These are phyloP conservation scores for Annulohypoxylon bovei DNA, from an alignment of 495 filamentous ascomycete genomes.

Conservation along the genomic window DNA sequence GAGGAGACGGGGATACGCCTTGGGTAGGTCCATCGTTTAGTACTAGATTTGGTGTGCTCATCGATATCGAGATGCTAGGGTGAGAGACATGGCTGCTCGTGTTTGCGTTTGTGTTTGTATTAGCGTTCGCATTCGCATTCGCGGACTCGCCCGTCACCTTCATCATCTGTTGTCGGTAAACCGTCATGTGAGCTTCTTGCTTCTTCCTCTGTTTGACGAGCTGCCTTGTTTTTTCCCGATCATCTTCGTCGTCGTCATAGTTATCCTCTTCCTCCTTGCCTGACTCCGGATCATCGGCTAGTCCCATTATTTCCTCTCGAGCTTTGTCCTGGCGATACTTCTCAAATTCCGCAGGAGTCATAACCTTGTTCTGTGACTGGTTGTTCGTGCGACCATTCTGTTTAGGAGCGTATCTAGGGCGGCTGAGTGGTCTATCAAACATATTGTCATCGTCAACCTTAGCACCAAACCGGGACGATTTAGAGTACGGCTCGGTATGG, in stretches of 20 bases:
- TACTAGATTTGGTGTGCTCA: slow-evolving; percentile 65
- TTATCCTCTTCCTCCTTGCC: slow-evolving; percentile 68
- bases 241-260: slow-evolving; percentile 85
- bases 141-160: slow-evolving; percentile 83
- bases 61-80: slow-evolving; percentile 58
- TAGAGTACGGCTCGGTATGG: slow-evolving; percentile 48
- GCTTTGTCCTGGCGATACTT: slow-evolving; percentile 83
- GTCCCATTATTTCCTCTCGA: slow-evolving; percentile 56
- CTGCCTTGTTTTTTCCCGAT: slow-evolving; percentile 76
- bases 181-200: slow-evolving; percentile 88
- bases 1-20: slow-evolving; percentile 44
- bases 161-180: slow-evolving; percentile 97
- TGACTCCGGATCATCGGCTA: slow-evolving; percentile 51
- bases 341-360: slow-evolving; percentile 91
- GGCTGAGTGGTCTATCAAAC: slow-evolving; percentile 63
- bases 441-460: slow-evolving; percentile 59
- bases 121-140: not conserved
- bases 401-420: slow-evolving; percentile 62
- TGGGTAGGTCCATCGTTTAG: slow-evolving; percentile 41
- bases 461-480: slow-evolving; percentile 41
- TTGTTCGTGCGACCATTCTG: slow-evolving; percentile 52
- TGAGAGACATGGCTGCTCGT: slow-evolving; percentile 52
- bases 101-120: not conserved
- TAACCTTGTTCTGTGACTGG: slow-evolving; percentile 72
- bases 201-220: slow-evolving; percentile 81